phyloP scores from a whole-genome alignment of 2,329 filamentous ascomycete species.

The Penicillium italicum region DNA sequence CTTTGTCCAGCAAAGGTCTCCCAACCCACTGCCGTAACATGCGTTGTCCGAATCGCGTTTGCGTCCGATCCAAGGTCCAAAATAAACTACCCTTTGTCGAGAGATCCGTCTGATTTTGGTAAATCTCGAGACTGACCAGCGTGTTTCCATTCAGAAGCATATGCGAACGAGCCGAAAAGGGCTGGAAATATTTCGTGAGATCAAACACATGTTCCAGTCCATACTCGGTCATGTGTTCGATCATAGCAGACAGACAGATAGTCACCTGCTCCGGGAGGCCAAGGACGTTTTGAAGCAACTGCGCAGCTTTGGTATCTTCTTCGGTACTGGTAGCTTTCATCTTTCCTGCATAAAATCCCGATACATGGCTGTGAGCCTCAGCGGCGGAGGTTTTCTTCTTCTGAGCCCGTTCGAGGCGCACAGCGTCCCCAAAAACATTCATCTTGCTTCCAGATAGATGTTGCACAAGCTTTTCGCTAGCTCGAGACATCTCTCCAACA shows the following conservation, averaged over 20 bases:
- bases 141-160: slow-evolving; percentile 97
- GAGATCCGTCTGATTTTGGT: slow-evolving; percentile 88
- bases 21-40: slow-evolving; percentile 94
- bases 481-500: slow-evolving; percentile 82
- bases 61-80: slow-evolving; percentile 91
- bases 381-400: slow-evolving; percentile 78
- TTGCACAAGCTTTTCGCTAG: slow-evolving; percentile 85
- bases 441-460: slow-evolving; percentile 85
- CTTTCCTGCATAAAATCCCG: slow-evolving; percentile 87
- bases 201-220: slow-evolving; percentile 93
- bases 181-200: slow-evolving; percentile 93
- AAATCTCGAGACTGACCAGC: slow-evolving; percentile 88
- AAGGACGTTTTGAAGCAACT: slow-evolving; percentile 79
- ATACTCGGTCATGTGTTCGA: slow-evolving; percentile 85
- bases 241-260: slow-evolving; percentile 94
- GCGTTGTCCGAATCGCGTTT: slow-evolving; percentile 82
- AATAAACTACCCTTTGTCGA: slow-evolving; percentile 83
- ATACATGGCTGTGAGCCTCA: slow-evolving; percentile 82
- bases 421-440: slow-evolving; percentile 88
- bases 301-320: slow-evolving; percentile 56
- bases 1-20: slow-evolving; percentile 74
- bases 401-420: slow-evolving; percentile 74
- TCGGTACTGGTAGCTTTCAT: slow-evolving; percentile 58
- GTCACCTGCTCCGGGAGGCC: slow-evolving; percentile 81
- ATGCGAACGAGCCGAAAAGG: slow-evolving; percentile 88